Conservation (phyloP, 441 rosid genomes). For the Populus hybrid region DNA sequence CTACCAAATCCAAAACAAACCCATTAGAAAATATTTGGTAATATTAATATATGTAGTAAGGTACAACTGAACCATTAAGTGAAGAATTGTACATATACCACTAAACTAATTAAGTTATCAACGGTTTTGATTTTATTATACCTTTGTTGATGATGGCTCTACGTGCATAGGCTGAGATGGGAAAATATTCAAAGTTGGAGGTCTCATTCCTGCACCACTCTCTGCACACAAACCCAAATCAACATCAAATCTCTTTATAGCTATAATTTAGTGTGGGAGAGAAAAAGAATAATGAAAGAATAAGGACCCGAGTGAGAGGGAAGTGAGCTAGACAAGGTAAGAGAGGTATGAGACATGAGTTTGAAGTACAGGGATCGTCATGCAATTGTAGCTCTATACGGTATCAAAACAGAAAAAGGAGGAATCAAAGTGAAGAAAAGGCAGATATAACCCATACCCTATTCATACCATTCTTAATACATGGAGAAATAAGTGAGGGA, state of each 20-base stretch:
- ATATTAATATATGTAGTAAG: conserved; percentile 11
- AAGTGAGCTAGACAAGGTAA: conserved; percentile 18
- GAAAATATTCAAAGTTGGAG: conserved; percentile 92
- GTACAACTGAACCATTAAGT: conserved; percentile 9
- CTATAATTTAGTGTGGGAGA: not conserved
- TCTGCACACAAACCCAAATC: conserved; percentile 35
- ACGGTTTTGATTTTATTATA: conserved; percentile 17
- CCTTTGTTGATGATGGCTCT: conserved; percentile 58
- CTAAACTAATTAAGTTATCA: not conserved
- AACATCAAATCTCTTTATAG: conserved; percentile 11
- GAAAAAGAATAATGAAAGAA: conserved; percentile 21
- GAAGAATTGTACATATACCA: not conserved
- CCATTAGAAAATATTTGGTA: conserved; percentile 18
- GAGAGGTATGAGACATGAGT: conserved; percentile 23
- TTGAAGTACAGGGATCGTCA: conserved; percentile 20
- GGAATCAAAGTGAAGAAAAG: not conserved
- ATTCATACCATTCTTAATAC: too few species aligned
- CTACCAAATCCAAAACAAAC: conserved; percentile 49
- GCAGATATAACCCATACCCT: conserved; percentile 22
- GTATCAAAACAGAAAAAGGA: conserved; percentile 24
- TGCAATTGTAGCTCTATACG: conserved; percentile 26
- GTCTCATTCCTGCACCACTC: conserved; percentile 62
- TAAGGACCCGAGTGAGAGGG: not conserved
- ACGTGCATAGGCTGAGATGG: conserved; percentile 94
- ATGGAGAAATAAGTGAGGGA: too few species aligned